Percentiles rank a stretch among this genome's conserved stretches.
Conservation (phyloP, 306 rosid species). For the Senna tora region DNA sequence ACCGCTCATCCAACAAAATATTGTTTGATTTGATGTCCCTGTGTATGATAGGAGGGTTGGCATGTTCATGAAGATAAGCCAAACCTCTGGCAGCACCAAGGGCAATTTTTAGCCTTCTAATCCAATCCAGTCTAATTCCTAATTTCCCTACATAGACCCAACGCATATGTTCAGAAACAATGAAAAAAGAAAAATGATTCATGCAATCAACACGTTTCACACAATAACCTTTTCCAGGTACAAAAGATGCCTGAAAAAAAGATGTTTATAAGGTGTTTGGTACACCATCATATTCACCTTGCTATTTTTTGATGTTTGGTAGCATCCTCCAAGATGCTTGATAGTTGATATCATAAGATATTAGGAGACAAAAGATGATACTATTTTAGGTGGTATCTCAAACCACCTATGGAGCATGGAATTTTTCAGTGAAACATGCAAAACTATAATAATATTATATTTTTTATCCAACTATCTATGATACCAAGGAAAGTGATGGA, state of each 20-base stretch:
- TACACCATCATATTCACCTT: neutral
- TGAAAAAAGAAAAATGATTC: neutral
- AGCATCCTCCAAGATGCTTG: neutral
- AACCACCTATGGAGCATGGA: no score
- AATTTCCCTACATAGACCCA: conserved; percentile 50
- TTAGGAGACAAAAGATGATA: no score
- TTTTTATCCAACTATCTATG: neutral
- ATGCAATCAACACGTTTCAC: neutral
- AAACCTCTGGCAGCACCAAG: conserved; percentile 63
- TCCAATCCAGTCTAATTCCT: conserved; percentile 62
- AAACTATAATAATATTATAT: no score
- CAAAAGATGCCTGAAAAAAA: neutral
- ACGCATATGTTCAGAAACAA: neutral
- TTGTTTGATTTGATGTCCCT: conserved; percentile 73
- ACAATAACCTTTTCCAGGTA: neutral
- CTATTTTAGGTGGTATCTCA: no score
- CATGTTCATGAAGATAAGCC: conserved; percentile 67
- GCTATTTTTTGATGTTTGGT: neutral
- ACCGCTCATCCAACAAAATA: conserved; percentile 53
- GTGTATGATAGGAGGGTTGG: conserved; percentile 72
- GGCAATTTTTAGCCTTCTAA: conserved; percentile 55
- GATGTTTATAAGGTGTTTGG: neutral
- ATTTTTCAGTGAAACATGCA: no score
- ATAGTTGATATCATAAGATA: no score
- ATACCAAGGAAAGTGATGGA: neutral